Evolutionary conservation across 345 rosid species (phyloP).

Genomic region (Garcia nutans): DNA sequence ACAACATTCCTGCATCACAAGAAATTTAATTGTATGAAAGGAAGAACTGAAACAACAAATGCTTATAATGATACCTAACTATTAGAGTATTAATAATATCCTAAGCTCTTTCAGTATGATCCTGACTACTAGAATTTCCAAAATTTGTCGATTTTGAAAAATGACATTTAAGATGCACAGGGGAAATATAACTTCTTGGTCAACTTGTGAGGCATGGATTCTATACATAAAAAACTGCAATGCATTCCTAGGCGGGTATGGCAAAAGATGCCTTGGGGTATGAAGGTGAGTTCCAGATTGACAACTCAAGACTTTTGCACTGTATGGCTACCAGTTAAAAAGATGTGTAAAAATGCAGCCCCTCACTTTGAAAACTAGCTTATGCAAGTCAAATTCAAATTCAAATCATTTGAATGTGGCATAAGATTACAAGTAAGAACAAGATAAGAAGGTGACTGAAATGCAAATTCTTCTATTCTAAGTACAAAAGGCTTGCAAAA

Average conservation of each 20-base stretch:
- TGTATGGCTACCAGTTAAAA: background rate
- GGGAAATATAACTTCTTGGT: background rate
- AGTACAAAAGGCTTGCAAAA: background rate
- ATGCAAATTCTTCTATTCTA: background rate
- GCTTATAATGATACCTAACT: background rate
- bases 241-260: background rate
- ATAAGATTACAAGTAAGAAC: background rate
- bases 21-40: background rate
- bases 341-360: background rate
- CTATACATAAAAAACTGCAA: background rate
- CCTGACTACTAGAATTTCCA: background rate
- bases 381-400: background rate
- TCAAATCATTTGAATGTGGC: background rate
- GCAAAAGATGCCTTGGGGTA: background rate
- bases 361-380: background rate
- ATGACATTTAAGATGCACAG: background rate
- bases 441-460: background rate
- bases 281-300: background rate
- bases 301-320: background rate
- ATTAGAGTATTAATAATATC: too few species aligned
- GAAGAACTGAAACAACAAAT: background rate
- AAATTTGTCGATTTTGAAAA: background rate
- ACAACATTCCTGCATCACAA: constrained; percentile 69
- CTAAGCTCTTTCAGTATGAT: background rate
- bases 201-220: background rate